These are phyloP conservation scores for Coccomyxa sp. DNA, from an alignment of 139 green algal species.

Conservation along the genomic window DNA sequence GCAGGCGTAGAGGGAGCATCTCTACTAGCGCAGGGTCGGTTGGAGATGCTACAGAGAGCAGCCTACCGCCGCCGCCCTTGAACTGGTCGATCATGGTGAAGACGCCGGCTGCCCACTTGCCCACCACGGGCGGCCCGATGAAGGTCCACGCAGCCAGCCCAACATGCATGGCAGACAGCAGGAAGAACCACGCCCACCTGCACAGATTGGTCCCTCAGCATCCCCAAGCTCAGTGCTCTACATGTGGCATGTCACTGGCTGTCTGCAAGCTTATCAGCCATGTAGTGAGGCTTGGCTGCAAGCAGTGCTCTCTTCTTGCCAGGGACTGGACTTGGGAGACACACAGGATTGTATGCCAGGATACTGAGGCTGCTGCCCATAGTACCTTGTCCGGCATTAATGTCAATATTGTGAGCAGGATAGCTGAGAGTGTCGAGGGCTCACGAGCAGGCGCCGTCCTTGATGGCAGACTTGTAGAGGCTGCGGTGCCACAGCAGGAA, in stretches of 20 bases:
- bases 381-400: too few relatives aligned
- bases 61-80: conserved; percentile 4
- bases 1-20: background rate
- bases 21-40: background rate
- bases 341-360: too few relatives aligned
- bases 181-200: conserved; percentile 20
- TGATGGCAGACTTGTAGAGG: conserved; percentile 21
- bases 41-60: background rate
- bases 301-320: too few relatives aligned
- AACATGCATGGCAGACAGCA: conserved; percentile 6
- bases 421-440: background rate
- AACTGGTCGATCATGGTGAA: conserved; percentile 25
- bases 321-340: too few relatives aligned
- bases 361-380: too few relatives aligned
- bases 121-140: conserved; percentile 12
- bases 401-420: too few relatives aligned
- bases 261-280: too few relatives aligned
- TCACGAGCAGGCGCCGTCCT: conserved; percentile 8
- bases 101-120: conserved; percentile 16
- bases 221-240: too few relatives aligned
- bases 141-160: conserved; percentile 15
- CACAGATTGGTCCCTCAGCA: background rate
- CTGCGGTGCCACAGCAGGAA: conserved; percentile 17
- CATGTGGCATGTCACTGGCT: too few relatives aligned
- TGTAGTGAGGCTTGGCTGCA: too few relatives aligned